A percentile compares a stretch with the other conserved stretches of the same genome.
phyloP scores from a whole-genome alignment of 208 protist genomes.

The Trypanosoma boissoni region DNA sequence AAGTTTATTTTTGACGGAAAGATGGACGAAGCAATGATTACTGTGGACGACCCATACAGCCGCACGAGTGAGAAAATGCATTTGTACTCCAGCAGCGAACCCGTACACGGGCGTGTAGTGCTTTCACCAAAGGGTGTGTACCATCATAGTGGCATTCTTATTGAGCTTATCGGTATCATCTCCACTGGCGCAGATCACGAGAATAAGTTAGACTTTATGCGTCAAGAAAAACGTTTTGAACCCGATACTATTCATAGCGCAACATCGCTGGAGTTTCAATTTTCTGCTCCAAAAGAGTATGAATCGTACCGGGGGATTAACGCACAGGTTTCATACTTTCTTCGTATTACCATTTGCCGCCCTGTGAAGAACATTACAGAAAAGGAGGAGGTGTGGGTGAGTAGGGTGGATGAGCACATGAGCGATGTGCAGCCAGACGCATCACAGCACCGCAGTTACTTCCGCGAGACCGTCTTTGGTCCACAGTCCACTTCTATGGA shows the following conservation, averaged over 20 bases:
- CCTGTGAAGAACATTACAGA: conserved; percentile 62
- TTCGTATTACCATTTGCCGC: conserved; percentile 60
- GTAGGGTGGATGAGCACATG: conserved; percentile 44
- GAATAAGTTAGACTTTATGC: conserved; percentile 49
- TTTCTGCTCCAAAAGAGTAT: conserved; percentile 66
- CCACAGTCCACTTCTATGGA: conserved; percentile 71
- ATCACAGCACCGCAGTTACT: conserved; percentile 59
- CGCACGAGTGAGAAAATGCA: conserved; percentile 52
- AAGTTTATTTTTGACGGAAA: conserved; percentile 52
- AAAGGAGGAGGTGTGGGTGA: conserved; percentile 77
- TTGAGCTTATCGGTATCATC: conserved; percentile 63
- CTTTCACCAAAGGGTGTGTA: conserved; percentile 62
- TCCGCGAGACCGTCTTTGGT: conserved; percentile 72
- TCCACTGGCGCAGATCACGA: conserved; percentile 32
- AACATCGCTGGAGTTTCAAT: conserved; percentile 66
- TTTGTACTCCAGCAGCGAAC: conserved; percentile 46
- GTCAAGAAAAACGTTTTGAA: conserved; percentile 72
- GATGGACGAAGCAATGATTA: conserved; percentile 27
- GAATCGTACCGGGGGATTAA: conserved; percentile 84
- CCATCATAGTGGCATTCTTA: conserved; percentile 62
- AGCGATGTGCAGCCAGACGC: conserved; percentile 46
- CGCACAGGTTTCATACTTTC: conserved; percentile 62
- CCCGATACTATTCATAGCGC: conserved; percentile 43
- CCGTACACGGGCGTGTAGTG: conserved; percentile 50
- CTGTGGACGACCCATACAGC: conserved; percentile 42